Base-by-base conservation (phyloP, 2,329 filamentous ascomycete genomes). In the Talaromyces sp. region DNA sequence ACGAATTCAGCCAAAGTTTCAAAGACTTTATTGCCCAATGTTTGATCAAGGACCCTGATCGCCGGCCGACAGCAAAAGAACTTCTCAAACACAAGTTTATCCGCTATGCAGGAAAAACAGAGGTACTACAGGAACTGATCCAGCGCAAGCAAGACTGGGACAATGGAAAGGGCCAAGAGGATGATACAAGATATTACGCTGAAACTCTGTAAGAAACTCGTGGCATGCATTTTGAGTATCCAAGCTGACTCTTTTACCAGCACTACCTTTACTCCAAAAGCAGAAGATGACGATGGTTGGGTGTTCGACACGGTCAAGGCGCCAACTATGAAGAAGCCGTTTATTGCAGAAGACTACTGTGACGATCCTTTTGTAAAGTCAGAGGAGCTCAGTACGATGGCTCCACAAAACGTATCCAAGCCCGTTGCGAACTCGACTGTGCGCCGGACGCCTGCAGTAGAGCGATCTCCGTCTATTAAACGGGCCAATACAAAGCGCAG, bases 11-110 rank as follows among this genome's bases (percentile, higher is more conserved):
- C 75, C 89, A 84, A 68, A 91, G 96, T 41, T 96, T 98, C 80
- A 96, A 92, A 70, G 93, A 99, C 70, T 99, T 99, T 69, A 83
- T 99, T 21, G 84, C 91, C 0, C 87, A 91, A 66, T 99, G 95
- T 71, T 81, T 99, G 63, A 89, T 93, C 68, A 99, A 98, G 73
- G 92, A 98, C 69, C 89, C 92, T 9, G 91, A 96, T 64, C 85
- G 85, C 66, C 81, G 95, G 64, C 90, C 92, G 0, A 89, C 89
- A 0, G 93, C 95, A 11, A 93, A 89, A 74, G 92, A 97, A 41
- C 80, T 99, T 13, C 78, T 98, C 57, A 89, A 88, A 70, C 93
- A 98, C 76, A 87, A 88, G 52, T 99, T 98, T 72, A 90, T 99
- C 67, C 86, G 88, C 58, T 86, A 84, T 50, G 93, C 95, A 1